A percentile compares a stretch with the other conserved stretches of the same genome.
Conservation (phyloP, 2,329 filamentous ascomycete genomes). For the Hypocrella siamensis region DNA sequence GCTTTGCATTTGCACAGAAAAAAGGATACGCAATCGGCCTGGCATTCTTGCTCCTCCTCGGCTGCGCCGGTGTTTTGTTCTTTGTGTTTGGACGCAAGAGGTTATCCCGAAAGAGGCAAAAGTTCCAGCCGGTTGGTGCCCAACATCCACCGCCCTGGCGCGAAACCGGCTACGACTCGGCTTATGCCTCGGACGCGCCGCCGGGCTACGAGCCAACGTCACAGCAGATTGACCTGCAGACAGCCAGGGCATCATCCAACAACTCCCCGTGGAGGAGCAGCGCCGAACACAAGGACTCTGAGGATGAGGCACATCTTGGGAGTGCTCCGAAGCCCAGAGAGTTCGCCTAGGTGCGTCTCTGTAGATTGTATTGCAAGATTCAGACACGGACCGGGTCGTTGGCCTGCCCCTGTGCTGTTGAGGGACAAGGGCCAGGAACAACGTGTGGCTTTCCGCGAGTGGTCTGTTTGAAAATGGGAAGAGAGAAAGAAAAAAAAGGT, state of each 20-base stretch:
- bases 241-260: slow-evolving; percentile 6
- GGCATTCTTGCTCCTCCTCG: slow-evolving; percentile 28
- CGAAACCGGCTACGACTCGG: slow-evolving; percentile 7
- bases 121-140: slow-evolving; percentile 5
- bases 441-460: no score
- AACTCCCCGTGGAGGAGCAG: slow-evolving; percentile 12
- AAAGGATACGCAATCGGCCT: slow-evolving; percentile 29
- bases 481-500: no score
- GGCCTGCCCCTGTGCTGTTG: no score
- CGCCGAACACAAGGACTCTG: slow-evolving; percentile 12
- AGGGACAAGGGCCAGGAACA: no score
- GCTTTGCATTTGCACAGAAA: slow-evolving; percentile 40
- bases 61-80: slow-evolving; percentile 21
- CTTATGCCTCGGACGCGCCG: slow-evolving; percentile 13
- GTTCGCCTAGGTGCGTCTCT: slow-evolving; percentile 9
- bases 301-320: slow-evolving; percentile 15
- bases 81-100: slow-evolving; percentile 15
- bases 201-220: slow-evolving; percentile 18
- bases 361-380: no score
- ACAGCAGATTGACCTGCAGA: slow-evolving; percentile 14
- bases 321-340: slow-evolving; percentile 16
- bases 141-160: slow-evolving; percentile 16
- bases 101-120: slow-evolving; percentile 9
- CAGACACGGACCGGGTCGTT: no score
- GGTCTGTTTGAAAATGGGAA: no score